Base-by-base conservation (phyloP, 768 basidiomycete species). In the Mycena olivaceomarginata region DNA sequence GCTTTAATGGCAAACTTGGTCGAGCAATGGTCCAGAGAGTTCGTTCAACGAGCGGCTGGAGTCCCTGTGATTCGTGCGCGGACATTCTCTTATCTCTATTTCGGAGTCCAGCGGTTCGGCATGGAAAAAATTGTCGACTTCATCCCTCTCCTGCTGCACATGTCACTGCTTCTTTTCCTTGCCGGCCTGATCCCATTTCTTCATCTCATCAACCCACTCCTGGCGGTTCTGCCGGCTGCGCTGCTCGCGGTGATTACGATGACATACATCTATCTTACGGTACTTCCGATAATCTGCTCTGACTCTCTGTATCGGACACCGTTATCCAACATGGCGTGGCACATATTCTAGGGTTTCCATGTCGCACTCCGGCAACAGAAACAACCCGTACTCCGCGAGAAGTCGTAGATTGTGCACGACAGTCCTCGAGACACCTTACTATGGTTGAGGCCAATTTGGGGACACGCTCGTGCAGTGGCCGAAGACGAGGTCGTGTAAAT, bases 271-370 rank as follows among this genome's bases (percentile, higher is more conserved):
- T 39, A 51, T 53, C 57, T 67, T 25, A 75, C 75, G 59, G 25
- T 80, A 16, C 69, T 80, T 1, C 80, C 80, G 7, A 25, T 79
- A 16, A 16, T 70, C 6, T 70, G 40, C 46, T 62, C 67, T 11
- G 62, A 78, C 25, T 76, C 75, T 53, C 80, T 77, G n/a, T 80
- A 78, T 45, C 53, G 70, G 31, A 78, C 75, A 11, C 80, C 77
- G 3, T 57, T 79, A 6, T 59, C 53, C 6, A n/a, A 5, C 25
- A 11, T 41, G 8, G 45, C 31, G 12, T 67, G 65, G 65, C 4
- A 11, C 11, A 45, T 40, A 8, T 41, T 65, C 40, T 39, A 41
- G 43, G 5, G 43, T 39, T n/a, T 65, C 22, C n/a, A 48, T 46
- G 20, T 46, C 45, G 15, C 43, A 43, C 12, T 7, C 12, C 46